Conservation (phyloP, 805 yeast genomes). For the Ogataea angusta region DNA sequence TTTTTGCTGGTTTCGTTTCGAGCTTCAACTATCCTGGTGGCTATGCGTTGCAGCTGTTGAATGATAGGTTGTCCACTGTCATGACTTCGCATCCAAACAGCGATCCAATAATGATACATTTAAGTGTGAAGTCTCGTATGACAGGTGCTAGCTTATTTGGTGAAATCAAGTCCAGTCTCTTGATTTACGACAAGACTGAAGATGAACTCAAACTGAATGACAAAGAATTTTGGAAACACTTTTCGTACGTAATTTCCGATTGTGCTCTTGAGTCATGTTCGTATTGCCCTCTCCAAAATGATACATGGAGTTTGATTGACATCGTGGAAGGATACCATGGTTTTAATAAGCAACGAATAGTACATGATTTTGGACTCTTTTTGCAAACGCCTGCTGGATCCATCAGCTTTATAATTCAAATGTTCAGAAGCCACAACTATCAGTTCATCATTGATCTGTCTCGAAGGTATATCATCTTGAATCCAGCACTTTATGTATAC, state of each 20-base stretch:
- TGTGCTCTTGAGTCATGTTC: constrained; percentile 22
- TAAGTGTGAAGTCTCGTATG: constrained; percentile 82
- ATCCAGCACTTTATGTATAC: not conserved
- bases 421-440: not conserved
- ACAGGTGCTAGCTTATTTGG: constrained; percentile 80
- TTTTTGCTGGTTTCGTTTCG: constrained; percentile 58
- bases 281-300: not conserved
- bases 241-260: constrained; percentile 50
- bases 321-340: constrained; percentile 36
- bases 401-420: no score
- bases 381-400: no score
- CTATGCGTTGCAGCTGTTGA: constrained; percentile 55
- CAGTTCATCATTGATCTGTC: not conserved
- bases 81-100: constrained; percentile 4
- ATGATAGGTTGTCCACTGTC: constrained; percentile 27
- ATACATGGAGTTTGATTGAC: constrained; percentile 42
- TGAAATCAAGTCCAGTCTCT: constrained; percentile 43
- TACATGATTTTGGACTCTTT: not conserved
- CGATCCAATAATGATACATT: constrained; percentile 48
- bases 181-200: constrained; percentile 79
- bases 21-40: constrained; percentile 90
- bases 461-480: not conserved
- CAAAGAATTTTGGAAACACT: constrained; percentile 40
- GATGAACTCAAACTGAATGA: constrained; percentile 33
- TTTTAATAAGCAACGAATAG: not conserved